Percentiles rank a stretch among this genome's conserved stretches.
Evolutionary conservation across 805 yeast genomes (phyloP).

Genomic region (Zygotorulaspora chibaensis): DNA sequence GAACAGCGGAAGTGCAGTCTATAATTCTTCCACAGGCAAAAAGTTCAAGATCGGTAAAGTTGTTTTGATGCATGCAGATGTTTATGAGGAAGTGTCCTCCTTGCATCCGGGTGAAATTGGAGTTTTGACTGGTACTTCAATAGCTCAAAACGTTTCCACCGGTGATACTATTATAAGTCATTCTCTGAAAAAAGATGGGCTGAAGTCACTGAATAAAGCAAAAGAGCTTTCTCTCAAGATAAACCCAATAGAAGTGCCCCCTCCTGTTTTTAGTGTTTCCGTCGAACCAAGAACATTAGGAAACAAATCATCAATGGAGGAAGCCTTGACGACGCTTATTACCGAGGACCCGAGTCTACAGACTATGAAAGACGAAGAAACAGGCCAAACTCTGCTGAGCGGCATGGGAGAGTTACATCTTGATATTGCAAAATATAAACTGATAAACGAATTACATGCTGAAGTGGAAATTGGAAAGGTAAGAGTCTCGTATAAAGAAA

Average conservation of each 20-base stretch:
- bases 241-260: slow-evolving; percentile 80
- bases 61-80: slow-evolving; percentile 83
- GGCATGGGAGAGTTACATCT: slow-evolving; percentile 98
- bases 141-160: slow-evolving; percentile 62
- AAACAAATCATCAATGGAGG: slow-evolving; percentile 69
- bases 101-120: slow-evolving; percentile 84
- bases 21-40: slow-evolving; percentile 66
- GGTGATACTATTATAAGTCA: slow-evolving; percentile 85
- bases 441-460: slow-evolving; percentile 78
- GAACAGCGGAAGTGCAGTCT: slow-evolving; percentile 54
- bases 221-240: slow-evolving; percentile 44
- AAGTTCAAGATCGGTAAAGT: slow-evolving; percentile 64
- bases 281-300: slow-evolving; percentile 82
- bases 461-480: slow-evolving; percentile 76
- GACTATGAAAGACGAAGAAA: slow-evolving; percentile 66
- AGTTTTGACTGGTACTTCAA: slow-evolving; percentile 44
- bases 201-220: slow-evolving; percentile 38
- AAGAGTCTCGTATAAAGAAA: slow-evolving; percentile 86
- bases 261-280: slow-evolving; percentile 85
- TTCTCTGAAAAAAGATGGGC: slow-evolving; percentile 47
- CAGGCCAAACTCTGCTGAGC: slow-evolving; percentile 89
- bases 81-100: slow-evolving; percentile 62
- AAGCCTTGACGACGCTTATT: slow-evolving; percentile 59
- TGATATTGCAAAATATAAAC: slow-evolving; percentile 78
- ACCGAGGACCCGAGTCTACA: slow-evolving; percentile 88